A percentile compares a stretch with the other conserved stretches of the same genome.
Conservation (phyloP, 768 basidiomycete genomes). For the Suillus subalutaceus region DNA sequence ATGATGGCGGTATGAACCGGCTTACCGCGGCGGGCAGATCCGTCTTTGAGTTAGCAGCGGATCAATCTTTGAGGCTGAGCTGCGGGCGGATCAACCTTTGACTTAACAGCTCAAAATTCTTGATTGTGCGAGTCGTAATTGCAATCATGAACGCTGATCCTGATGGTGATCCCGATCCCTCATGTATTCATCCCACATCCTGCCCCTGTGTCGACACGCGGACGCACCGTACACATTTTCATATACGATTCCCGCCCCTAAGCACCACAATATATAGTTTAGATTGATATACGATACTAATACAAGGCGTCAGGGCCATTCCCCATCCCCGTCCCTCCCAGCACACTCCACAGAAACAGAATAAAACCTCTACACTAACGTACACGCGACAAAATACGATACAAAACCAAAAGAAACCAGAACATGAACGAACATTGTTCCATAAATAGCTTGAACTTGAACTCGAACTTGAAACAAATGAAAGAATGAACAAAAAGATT, state of each 20-base stretch:
- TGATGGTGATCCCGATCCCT: neutral
- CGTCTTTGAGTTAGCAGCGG: neutral
- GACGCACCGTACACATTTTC: neutral
- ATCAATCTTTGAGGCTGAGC: neutral
- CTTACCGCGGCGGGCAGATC: neutral
- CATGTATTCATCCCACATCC: neutral
- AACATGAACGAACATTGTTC: constrained; percentile 4
- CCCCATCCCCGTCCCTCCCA: constrained; percentile 8
- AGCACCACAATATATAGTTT: constrained; percentile 8
- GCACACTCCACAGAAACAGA: neutral
- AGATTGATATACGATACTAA: constrained; percentile 28
- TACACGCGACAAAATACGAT: constrained; percentile 10
- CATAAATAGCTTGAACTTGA: constrained; percentile 5
- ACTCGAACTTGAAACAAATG: neutral
- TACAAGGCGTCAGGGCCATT: constrained; percentile 25
- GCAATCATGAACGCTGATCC: neutral
- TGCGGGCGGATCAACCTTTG: neutral
- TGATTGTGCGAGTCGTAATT: neutral
- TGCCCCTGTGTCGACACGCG: neutral
- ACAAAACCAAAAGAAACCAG: neutral
- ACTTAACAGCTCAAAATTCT: neutral
- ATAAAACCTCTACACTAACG: constrained; percentile 14
- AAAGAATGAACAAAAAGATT: neutral
- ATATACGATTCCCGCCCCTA: neutral
- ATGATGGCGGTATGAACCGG: neutral